Base-by-base conservation (phyloP, 2,329 filamentous ascomycete genomes). In the Paramyrothecium roridum region DNA sequence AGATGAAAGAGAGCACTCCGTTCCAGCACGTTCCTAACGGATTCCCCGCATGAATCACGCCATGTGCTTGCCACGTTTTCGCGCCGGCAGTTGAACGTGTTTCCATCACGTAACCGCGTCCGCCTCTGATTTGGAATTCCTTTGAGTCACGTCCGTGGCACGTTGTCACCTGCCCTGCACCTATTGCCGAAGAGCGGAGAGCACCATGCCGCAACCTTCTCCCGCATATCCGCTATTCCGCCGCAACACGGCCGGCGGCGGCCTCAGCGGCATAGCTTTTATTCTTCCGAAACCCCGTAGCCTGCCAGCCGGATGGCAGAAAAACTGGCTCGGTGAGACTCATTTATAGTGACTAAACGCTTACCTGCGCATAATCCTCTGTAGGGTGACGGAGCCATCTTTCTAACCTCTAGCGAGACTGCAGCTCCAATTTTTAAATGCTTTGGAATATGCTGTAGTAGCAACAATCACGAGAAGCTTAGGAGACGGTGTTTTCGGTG, bases 401-500 rank as follows among this genome's bases (percentile, higher is more conserved):
- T 30, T 4, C 26, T 10, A 30, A 30, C 26, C 6, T 30, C 10
- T 30, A 10, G 6, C 26, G 10, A 30, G 10, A 30, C 4, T 10
- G 26, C 26, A 6, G 10, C 26, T 30, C 10, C 26, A 30, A 30
- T 10, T 30, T 10, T 30, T 30, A 10, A 30, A 30, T 4, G 6
- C 4, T 10, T 30, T 30, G 26, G 26, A 30, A 10, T 6, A 30
- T n/a, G n/a, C n/a, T n/a, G 10, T 30, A 30, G 10, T 30, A 7
- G 37, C 4, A 13, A 43, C 37, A 26, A 33, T 50, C 50, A 52
- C 33, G 16, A 21, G 3, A 26, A 23, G 23, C 13, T 21, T 48
- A 49, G 17, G 11, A 6, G 26, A n/a, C n/a, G 26, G 10, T 30
- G 10, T 30, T 30, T 30, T n/a, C n/a, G 33, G 58, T 63, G 60